These are phyloP conservation scores for Boletus vermiculosoides DNA, from an alignment of 768 basidiomycete genomes.

Conservation along the genomic window DNA sequence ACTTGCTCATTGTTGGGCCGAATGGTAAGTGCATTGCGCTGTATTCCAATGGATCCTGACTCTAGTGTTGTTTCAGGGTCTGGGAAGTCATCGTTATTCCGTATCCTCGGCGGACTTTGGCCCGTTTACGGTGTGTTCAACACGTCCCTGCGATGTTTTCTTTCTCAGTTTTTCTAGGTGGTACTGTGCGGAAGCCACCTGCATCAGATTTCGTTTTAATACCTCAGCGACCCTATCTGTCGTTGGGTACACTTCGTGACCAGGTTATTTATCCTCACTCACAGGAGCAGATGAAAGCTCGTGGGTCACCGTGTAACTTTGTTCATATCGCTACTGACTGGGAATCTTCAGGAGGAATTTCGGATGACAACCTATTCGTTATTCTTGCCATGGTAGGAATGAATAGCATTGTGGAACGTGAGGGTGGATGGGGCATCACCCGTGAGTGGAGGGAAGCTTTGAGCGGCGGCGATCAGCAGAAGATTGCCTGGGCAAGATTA, in stretches of 20 bases:
- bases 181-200: conserved; percentile 85
- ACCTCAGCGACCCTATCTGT: conserved; percentile 95
- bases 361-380: conserved; percentile 68
- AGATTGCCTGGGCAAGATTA: conserved; percentile 94
- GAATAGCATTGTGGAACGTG: conserved; percentile 82
- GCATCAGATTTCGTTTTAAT: conserved; percentile 90
- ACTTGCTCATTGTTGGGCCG: conserved; percentile 89
- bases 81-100: conserved; percentile 89
- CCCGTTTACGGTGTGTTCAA: conserved; percentile 53
- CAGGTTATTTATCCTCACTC: conserved; percentile 96
- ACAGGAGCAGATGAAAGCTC: conserved; percentile 70
- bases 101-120: conserved; percentile 97
- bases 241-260: conserved; percentile 88
- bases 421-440: conserved; percentile 93
- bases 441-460: conserved; percentile 93
- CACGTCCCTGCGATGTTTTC: neutral
- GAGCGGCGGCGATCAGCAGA: conserved; percentile 95
- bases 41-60: neutral
- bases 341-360: conserved; percentile 54
- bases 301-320: conserved; percentile 41
- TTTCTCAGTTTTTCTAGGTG: conserved; percentile 38
- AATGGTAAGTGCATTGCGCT: conserved; percentile 57
- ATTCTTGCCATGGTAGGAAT: conserved; percentile 82
- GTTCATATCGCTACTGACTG: conserved; percentile 3
- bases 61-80: conserved; percentile 48